Percentiles rank a stretch among this genome's conserved stretches.
These are phyloP conservation scores for Pyracantha coccinea DNA, from an alignment of 331 rosid species.

Conservation along the genomic window DNA sequence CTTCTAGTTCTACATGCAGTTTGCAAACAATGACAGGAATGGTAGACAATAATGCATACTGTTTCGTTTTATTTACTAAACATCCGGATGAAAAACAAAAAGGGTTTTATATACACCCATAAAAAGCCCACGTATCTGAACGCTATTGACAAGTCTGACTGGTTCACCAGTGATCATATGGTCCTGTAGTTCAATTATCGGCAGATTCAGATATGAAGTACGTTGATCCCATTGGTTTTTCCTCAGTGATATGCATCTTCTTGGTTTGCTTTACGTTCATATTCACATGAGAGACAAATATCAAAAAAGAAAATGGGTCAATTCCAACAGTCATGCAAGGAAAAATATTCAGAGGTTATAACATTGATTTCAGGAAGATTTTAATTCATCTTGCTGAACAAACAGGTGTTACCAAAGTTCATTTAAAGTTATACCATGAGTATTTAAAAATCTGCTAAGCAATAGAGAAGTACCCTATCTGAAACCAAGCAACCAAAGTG, in stretches of 20 bases:
- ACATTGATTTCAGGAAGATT: background rate
- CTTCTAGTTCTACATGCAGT: background rate
- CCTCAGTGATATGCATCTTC: background rate
- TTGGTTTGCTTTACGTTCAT: background rate
- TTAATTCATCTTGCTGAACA: background rate
- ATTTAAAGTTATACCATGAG: background rate
- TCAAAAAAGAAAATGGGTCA: background rate
- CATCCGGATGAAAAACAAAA: background rate
- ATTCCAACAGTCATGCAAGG: background rate
- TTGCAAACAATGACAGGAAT: background rate
- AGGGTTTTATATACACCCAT: background rate
- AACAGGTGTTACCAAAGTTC: background rate
- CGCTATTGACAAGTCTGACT: background rate
- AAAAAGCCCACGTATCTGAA: background rate
- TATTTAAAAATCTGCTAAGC: background rate
- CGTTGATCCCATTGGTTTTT: background rate
- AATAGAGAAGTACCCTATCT: background rate
- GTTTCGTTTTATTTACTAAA: background rate
- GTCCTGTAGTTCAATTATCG: background rate
- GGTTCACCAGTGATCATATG: background rate
- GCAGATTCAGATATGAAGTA: background rate
- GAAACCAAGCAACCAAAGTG: background rate
- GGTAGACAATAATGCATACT: background rate
- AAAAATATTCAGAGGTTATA: background rate
- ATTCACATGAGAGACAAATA: background rate